Evolutionary conservation across 1,139 yeast genomes (phyloP), one percentile per base, ranked within the genome.

Genomic region (Sugiyamaella sp.): DNA sequence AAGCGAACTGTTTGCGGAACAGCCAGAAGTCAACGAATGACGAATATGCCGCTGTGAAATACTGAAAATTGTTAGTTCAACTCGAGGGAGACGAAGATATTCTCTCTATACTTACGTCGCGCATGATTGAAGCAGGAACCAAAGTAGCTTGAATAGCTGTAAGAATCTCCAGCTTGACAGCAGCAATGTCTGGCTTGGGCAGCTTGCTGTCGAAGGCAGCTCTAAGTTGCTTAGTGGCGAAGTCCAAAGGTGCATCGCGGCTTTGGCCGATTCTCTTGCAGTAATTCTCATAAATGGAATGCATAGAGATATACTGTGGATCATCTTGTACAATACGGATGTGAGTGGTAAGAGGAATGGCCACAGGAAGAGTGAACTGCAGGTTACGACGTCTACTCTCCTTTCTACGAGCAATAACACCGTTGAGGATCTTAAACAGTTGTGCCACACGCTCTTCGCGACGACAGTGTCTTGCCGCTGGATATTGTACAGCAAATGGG

Each of bases 401-500:
- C 42, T 89, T 96, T 66, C 87, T 86, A 63, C 87, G 82, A 0
- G 86, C 76, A 53, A 95, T 74, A 4, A 88, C 84, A 60, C 88
- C 91, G 68, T 89, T 89, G 72, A 95, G 84, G 47, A 93, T 81
- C 63, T 97, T 80, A 78, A 89, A 91, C 61, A 95, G 73, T 70
- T 93, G 99, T 76, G 89, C 87, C 55, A 93, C 86, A 49, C 96
- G 80, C 67, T 95, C 99, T 69, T 95, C 99, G 55, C 99, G 83
- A 66, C 99, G 86, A 65, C 97, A 89, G 66, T 93, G 97, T 63
- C 99, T 84, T 9, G 97, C 97, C 16, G 99, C 96, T 3, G 99
- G 99, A 71, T 88, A 91, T 73, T 95, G 99, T 16, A 95, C 95
- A 0, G 97, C 95, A 77, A 93, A 95, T 44, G 93, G 83, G 70